Percentiles rank a stretch among this genome's conserved stretches.
These are phyloP conservation scores for Canariomyces notabilis DNA, from an alignment of 2,329 filamentous ascomycete species.

Conservation along the genomic window DNA sequence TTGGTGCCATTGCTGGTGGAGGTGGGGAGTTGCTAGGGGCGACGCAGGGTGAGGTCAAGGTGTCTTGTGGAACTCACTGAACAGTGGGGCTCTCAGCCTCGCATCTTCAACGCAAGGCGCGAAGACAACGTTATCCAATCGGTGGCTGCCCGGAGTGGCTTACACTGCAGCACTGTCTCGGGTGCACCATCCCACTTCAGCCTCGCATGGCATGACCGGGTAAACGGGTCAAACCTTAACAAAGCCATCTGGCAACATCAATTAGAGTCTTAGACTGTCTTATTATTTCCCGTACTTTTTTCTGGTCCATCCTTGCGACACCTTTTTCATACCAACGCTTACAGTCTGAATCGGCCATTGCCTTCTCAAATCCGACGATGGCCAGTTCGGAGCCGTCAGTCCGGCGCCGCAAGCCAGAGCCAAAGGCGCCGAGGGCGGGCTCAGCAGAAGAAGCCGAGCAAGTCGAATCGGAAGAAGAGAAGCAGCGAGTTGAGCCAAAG, in stretches of 20 bases:
- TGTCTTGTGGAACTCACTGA: too few relatives aligned
- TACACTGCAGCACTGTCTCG: background rate
- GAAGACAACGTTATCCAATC: too few relatives aligned
- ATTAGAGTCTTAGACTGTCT: background rate
- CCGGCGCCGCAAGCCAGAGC: conserved; percentile 26
- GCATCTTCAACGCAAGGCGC: background rate
- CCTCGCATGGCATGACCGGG: conserved; percentile 19
- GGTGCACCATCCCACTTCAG: conserved; percentile 8
- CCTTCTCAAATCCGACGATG: conserved; percentile 15
- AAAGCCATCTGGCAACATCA: conserved; percentile 18
- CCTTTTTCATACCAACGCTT: background rate
- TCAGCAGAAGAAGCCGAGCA: conserved; percentile 9
- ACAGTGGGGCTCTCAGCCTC: conserved; percentile 4
- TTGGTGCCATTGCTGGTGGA: background rate
- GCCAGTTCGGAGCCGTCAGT: conserved; percentile 18
- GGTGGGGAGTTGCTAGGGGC: conserved; percentile 17
- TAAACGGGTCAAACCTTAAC: conserved; percentile 4
- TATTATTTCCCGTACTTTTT: background rate
- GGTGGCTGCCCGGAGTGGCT: conserved; percentile 10
- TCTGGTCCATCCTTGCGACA: too few relatives aligned
- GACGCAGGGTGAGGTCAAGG: conserved; percentile 9
- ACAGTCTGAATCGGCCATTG: background rate
- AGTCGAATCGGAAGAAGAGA: conserved; percentile 9
- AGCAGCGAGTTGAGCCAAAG: conserved; percentile 24
- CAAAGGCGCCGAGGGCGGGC: conserved; percentile 6